phyloP scores from a whole-genome alignment of 2,329 filamentous ascomycete genomes.

The Pseudopyrenochaeta lycopersici region DNA sequence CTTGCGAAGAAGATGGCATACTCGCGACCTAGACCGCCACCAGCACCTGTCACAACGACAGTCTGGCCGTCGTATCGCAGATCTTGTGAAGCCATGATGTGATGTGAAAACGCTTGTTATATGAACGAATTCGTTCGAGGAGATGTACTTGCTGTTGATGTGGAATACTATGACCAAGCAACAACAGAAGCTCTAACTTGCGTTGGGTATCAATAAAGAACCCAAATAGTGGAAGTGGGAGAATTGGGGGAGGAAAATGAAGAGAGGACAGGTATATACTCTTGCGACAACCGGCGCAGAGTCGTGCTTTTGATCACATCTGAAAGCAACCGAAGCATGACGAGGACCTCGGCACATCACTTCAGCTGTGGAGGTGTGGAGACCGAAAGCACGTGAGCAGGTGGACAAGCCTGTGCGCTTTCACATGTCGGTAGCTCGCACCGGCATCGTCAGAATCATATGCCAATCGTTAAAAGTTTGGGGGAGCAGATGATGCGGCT shows the following conservation, averaged over 20 bases:
- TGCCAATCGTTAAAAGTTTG: neutral
- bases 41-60: constrained; percentile 86
- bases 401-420: neutral
- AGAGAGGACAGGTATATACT: constrained; percentile 8
- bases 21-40: constrained; percentile 81
- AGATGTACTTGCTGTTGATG: constrained; percentile 6
- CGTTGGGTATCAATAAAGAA: constrained; percentile 28
- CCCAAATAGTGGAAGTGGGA: constrained; percentile 7
- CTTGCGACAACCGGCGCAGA: constrained; percentile 5
- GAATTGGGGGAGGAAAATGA: constrained; percentile 3
- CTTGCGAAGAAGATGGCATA: constrained; percentile 91
- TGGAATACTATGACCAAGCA: constrained; percentile 7
- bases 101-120: constrained; percentile 2
- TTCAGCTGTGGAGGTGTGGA: neutral
- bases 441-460: neutral
- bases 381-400: neutral
- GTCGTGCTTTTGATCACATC: constrained; percentile 17
- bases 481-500: neutral
- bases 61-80: constrained; percentile 89
- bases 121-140: constrained; percentile 11
- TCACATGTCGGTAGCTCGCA: neutral
- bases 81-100: constrained; percentile 52
- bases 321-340: constrained; percentile 15
- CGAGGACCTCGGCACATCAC: constrained; percentile 15
- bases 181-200: constrained; percentile 4